Base-by-base conservation (phyloP, 257 asterid species). In the Solanum corneliomulleri region DNA sequence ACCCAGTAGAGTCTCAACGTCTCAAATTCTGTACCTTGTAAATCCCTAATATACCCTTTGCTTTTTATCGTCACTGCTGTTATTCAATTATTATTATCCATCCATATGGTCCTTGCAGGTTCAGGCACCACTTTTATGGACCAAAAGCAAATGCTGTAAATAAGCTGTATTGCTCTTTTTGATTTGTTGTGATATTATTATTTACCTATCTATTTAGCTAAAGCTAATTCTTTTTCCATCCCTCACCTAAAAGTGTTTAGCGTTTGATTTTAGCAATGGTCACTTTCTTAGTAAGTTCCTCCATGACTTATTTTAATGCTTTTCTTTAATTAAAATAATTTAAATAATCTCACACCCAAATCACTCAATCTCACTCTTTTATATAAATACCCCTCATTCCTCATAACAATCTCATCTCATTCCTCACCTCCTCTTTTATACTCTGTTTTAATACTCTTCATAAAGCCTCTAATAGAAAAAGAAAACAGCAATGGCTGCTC, bases 101-200 rank as follows among this genome's bases (percentile, higher is more conserved):
- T 77, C 12, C 83, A 44, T 77, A 78, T 78, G 84, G 39, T 47
- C 21, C 68, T 52, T 52, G 69, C 14, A 23, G 69, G 69, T 25
- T 72, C 49, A 37, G 81, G 39, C 66, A 23, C 84, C 64, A 45
- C 84, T 7, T 15, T 27, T 45, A 42, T 78, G 66, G 66, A 78
- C 84, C 14, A 15, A 45, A 78, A 45, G 27, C 66, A 45, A 45
- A 78, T 78, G 71, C 90, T 86, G 89, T 76, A 85, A 58, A 80
- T 58, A 77, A 86, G 93, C 90, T 89, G 89, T 89, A 89, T 66
- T 72, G 82, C 75, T 83, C 44, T 68, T 27, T 66, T n/a, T 49
- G 77, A 62, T 49, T 45, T 85, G 86, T 77, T 86, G 37, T 47
- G 29, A 31, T 83, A 23, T 81, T 47, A 39, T 35, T 64, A 64